Base-by-base conservation (phyloP, 169 alveolate genomes). In the Plasmodium relictum region DNA sequence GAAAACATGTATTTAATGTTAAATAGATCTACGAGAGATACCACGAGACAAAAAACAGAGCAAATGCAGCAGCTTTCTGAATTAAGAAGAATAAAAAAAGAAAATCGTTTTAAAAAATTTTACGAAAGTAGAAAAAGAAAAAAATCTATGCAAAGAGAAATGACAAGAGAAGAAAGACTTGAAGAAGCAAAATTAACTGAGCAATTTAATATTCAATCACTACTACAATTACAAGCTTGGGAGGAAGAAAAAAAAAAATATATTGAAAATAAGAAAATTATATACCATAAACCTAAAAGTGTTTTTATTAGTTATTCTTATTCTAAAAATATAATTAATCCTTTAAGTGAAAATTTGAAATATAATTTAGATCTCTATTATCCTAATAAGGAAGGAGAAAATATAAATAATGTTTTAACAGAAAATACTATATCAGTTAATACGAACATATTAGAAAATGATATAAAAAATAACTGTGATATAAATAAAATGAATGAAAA, bases 161-260 rank as follows among this genome's bases (percentile, higher is more conserved):
- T 86, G 87, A 86, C 97, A 22, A 95, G 94, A 89, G 97, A 95
- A 50, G 97, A 95, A 83, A 91, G 94, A 70, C 88, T 95, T 70
- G 96, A 76, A 22, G 93, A 88, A 74, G 97, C 97, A 45, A 89
- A 74, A 92, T 74, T 80, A 63, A 94, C 95, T 8, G 97, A 95
- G 48, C 95, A 80, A 45, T 89, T 88, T 54, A 95, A 95, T 89
- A 62, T 91, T 6, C 92, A 92, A 66, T 93, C 96, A 3, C 94
- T 95, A 20, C 73, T 92, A 65, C 92, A 70, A 61, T 74, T 95
- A 74, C 94, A 92, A 85, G 96, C 96, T 48, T 94, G 89, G 89
- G 93, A 88, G 61, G 93, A 74, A 48, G 95, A 94, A 93, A 91
- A 73, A 52, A 88, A 73, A 68, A 68, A 56, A 56, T 66, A 65